These are phyloP conservation scores for Monosporozyma yasuniensis DNA, from an alignment of 805 yeast species.

Conservation along the genomic window DNA sequence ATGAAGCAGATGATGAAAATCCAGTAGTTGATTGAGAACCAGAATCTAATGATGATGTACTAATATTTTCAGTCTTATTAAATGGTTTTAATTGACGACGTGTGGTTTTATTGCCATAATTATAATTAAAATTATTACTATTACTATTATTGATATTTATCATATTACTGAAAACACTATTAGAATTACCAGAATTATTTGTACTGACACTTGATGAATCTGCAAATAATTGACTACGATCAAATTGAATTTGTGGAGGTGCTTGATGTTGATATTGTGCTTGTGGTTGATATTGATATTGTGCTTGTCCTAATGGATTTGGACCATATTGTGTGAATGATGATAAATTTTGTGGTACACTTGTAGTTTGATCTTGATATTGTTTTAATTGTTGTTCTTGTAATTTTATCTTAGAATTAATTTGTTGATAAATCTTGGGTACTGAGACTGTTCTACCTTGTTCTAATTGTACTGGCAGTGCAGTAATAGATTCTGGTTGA, in stretches of 20 bases:
- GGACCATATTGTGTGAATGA: background rate
- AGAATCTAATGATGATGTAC: background rate
- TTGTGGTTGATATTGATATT: background rate
- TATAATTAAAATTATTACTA: background rate
- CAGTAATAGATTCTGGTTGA: conserved; percentile 4
- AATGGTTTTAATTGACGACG: background rate
- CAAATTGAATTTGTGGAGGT: background rate
- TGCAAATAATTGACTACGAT: background rate
- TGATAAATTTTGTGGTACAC: background rate
- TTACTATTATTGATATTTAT: background rate
- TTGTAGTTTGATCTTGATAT: background rate
- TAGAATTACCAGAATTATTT: background rate
- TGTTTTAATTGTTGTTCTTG: conserved; percentile 1
- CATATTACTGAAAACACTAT: background rate
- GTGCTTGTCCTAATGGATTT: conserved; percentile 1
- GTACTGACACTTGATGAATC: background rate
- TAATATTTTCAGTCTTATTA: background rate
- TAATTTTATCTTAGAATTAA: background rate
- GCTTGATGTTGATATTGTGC: background rate
- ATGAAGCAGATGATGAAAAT: background rate
- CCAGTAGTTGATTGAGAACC: background rate
- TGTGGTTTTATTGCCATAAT: background rate
- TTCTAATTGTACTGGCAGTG: conserved; percentile 2
- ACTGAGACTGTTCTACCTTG: background rate
- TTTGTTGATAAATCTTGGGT: conserved; percentile 1